Conservation (phyloP, 2,329 filamentous ascomycete species). For the Penicillium fuscoglaucum region DNA sequence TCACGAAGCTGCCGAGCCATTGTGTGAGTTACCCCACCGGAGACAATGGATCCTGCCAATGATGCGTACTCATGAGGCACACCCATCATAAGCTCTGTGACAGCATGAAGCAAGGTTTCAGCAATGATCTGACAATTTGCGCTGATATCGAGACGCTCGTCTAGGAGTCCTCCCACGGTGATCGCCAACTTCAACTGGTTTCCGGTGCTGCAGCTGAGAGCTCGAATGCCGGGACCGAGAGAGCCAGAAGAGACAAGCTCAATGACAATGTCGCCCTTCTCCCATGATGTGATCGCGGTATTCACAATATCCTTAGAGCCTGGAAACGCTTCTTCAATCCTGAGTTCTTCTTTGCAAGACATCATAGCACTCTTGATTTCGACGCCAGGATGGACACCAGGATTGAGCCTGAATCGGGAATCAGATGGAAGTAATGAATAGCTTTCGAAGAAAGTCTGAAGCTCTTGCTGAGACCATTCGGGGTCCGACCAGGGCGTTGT, state of each 20-base stretch:
- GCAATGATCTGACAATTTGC: slow-evolving; percentile 42
- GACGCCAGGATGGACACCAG: slow-evolving; percentile 44
- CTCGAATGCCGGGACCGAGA: slow-evolving; percentile 37
- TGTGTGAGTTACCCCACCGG: slow-evolving; percentile 36
- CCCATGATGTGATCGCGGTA: slow-evolving; percentile 37
- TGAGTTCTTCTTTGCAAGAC: slow-evolving; percentile 38
- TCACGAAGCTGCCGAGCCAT: slow-evolving; percentile 37
- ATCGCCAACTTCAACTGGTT: slow-evolving; percentile 33
- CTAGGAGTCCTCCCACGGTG: slow-evolving; percentile 32
- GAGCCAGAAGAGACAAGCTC: slow-evolving; percentile 38
- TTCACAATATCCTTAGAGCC: slow-evolving; percentile 37
- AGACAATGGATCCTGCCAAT: slow-evolving; percentile 37
- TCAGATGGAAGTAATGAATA: slow-evolving; percentile 45
- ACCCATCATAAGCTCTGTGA: slow-evolving; percentile 36
- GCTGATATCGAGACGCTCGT: slow-evolving; percentile 36
- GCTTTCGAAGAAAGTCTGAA: slow-evolving; percentile 50
- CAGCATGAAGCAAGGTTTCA: slow-evolving; percentile 41
- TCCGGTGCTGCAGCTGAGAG: slow-evolving; percentile 34
- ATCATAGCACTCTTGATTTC: slow-evolving; percentile 47
- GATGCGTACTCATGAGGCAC: slow-evolving; percentile 41
- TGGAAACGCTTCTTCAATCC: slow-evolving; percentile 49
- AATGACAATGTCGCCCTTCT: slow-evolving; percentile 32
- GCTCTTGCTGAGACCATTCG: slow-evolving; percentile 53
- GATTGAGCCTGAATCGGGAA: slow-evolving; percentile 44
- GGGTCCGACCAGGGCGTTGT: slow-evolving; percentile 46